Evolutionary conservation across 345 rosid species (phyloP), one percentile per base, ranked within the genome.

Genomic region (Euphorbia pulcherrima): DNA sequence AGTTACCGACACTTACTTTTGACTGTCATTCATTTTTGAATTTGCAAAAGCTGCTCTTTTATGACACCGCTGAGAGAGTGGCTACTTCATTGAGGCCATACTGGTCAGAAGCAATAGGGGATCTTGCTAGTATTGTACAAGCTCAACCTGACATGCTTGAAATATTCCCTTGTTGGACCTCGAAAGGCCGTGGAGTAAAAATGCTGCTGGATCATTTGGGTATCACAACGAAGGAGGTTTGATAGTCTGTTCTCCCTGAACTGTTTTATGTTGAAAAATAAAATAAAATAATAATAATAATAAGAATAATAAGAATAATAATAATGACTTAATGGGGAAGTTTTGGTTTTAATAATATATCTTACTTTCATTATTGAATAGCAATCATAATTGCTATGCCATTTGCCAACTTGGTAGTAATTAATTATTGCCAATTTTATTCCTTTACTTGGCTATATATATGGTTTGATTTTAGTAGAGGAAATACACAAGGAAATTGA

Each of bases 121-220:
- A 60, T 68, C 81, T 74, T 44, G 97, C 96, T 55, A 83, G 29
- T 67, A 87, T 92, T 28, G 82, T 90, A 46, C 99, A 87, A 87
- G 86, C 96, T 72, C 74, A 84, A 53, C 87, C 89, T 18, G 90
- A 90, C 78, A 92, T 88, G 93, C 92, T 95, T 57, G 99, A 95
- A 75, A 87, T 94, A 23, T 87, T 94, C 4, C 97, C 97, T 35
- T 81, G 74, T 1, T 86, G 89, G 72, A 94, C 97, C 67, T 89
- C 97, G 20, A 92, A 94, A 78, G 99, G 97, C 6, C 82, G 74
- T 27, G 89, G 97, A 71, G 88, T 94, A 26, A 83, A 68, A 73
- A 62, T 84, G 79, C 80, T 92, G 56, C 97, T 87, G 65, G 82
- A 88, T 75, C 96, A 94, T 83, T 81, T 92, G 75, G 93, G 97